Evolutionary conservation across 1,284 basidiomycete species (phyloP).

Genomic region (Ustilago tritici): DNA sequence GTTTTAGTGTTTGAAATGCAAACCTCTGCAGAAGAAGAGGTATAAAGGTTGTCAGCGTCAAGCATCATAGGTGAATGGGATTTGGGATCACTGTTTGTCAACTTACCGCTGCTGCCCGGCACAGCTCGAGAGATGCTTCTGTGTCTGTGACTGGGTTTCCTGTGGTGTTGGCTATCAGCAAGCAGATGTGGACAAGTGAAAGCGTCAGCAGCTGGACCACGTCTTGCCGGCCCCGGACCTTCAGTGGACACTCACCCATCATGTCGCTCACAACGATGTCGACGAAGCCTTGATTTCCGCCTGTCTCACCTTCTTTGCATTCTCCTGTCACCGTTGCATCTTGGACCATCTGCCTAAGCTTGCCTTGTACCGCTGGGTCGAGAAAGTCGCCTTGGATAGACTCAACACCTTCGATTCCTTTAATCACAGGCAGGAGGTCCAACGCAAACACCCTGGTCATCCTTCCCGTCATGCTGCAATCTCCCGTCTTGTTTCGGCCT

Average conservation of each 20-base stretch:
- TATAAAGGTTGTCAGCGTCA: not conserved
- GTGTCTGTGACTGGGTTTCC: conserved; percentile 51
- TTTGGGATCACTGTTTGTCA: not conserved
- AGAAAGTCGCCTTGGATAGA: conserved; percentile 61
- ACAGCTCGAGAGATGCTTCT: conserved; percentile 49
- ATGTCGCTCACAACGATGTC: conserved; percentile 65
- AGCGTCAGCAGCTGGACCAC: not conserved
- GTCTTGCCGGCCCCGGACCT: not conserved
- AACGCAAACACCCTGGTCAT: conserved; percentile 48
- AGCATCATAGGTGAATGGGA: too few species aligned
- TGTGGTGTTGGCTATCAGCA: conserved; percentile 42
- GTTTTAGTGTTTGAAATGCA: conserved; percentile 25
- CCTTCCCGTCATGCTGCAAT: not conserved
- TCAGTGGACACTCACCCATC: conserved; percentile 53
- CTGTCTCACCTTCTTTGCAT: not conserved
- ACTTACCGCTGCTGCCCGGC: conserved; percentile 37
- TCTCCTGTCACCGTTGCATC: conserved; percentile 1
- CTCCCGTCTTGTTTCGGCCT: not conserved
- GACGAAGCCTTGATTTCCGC: conserved; percentile 28
- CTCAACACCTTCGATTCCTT: conserved; percentile 28
- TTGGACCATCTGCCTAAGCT: conserved; percentile 23
- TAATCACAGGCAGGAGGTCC: conserved; percentile 50
- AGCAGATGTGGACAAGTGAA: not conserved
- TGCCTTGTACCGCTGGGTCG: conserved; percentile 21
- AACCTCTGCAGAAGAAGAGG: conserved; percentile 20